Conservation (phyloP, 768 basidiomycete genomes). For the Boletus tylopilopsis region DNA sequence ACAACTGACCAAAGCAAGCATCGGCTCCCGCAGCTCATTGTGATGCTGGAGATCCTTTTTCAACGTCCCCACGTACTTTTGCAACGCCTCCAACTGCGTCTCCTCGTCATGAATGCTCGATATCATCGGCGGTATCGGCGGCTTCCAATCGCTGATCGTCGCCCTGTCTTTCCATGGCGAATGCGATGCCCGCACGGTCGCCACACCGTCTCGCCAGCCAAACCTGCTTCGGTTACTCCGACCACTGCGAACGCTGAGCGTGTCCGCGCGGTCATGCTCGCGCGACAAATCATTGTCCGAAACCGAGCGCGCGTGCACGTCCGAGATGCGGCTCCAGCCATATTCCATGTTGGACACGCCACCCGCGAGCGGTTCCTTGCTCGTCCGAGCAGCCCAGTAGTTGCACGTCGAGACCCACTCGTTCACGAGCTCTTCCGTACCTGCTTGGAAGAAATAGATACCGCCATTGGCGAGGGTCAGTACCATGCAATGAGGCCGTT, state of each 20-base stretch:
- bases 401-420: conserved; percentile 99
- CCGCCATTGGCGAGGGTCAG: conserved; percentile 84
- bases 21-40: conserved; percentile 78
- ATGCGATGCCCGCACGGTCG: conserved; percentile 59
- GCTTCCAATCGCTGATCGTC: conserved; percentile 90
- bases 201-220: conserved; percentile 63
- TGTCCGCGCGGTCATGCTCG: conserved; percentile 52
- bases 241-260: conserved; percentile 69
- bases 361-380: conserved; percentile 91
- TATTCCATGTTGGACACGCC: conserved; percentile 99
- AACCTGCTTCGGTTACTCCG: conserved; percentile 73
- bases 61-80: conserved; percentile 72
- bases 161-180: conserved; percentile 78
- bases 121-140: conserved; percentile 80
- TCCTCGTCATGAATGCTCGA: conserved; percentile 90
- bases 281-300: conserved; percentile 57
- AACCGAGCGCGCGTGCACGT: conserved; percentile 49
- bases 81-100: conserved; percentile 83
- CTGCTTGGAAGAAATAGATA: conserved; percentile 98
- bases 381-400: conserved; percentile 96
- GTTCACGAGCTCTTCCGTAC: conserved; percentile 96
- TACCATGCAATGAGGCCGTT: conserved; percentile 94
- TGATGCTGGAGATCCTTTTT: conserved; percentile 80
- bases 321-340: conserved; percentile 85
- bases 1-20: conserved; percentile 64